These are phyloP conservation scores for Kodamaea sp. DNA, from an alignment of 1,139 yeast species.

Conservation along the genomic window DNA sequence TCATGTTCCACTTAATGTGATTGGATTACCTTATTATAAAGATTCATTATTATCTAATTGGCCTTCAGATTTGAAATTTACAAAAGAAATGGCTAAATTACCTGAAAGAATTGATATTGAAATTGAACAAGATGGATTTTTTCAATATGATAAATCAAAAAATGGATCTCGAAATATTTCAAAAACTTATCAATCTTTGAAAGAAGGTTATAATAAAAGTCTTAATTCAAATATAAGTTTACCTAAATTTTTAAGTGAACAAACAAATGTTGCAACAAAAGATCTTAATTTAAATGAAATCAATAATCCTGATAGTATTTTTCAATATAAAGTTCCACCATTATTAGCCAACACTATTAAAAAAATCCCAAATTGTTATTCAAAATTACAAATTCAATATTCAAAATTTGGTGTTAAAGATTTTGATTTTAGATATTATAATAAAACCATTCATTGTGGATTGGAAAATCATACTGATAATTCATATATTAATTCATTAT, in stretches of 20 bases:
- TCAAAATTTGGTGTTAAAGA: conserved; percentile 92
- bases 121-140: conserved; percentile 18
- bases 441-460: conserved; percentile 74
- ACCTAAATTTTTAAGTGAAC: conserved; percentile 76
- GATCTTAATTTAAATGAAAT: conserved; percentile 1
- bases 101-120: conserved; percentile 42
- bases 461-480: conserved; percentile 83
- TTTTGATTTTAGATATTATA: conserved; percentile 85
- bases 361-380: conserved; percentile 64
- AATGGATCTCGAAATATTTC: conserved; percentile 45
- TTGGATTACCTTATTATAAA: conserved; percentile 87
- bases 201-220: conserved; percentile 20
- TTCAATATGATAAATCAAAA: conserved; percentile 53
- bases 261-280: conserved; percentile 24
- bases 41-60: conserved; percentile 78
- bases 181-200: conserved; percentile 45
- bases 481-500: conserved; percentile 72
- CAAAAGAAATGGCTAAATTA: conserved; percentile 48
- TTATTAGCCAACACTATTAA: conserved; percentile 1
- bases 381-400: conserved; percentile 72
- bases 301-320: conserved; percentile 23
- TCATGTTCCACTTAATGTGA: conserved; percentile 55
- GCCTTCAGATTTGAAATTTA: conserved; percentile 59
- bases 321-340: conserved; percentile 22
- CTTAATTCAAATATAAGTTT: conserved; percentile 16